Base-by-base conservation (phyloP, 2,329 filamentous ascomycete species). In the Pseudopithomyces chartarum region DNA sequence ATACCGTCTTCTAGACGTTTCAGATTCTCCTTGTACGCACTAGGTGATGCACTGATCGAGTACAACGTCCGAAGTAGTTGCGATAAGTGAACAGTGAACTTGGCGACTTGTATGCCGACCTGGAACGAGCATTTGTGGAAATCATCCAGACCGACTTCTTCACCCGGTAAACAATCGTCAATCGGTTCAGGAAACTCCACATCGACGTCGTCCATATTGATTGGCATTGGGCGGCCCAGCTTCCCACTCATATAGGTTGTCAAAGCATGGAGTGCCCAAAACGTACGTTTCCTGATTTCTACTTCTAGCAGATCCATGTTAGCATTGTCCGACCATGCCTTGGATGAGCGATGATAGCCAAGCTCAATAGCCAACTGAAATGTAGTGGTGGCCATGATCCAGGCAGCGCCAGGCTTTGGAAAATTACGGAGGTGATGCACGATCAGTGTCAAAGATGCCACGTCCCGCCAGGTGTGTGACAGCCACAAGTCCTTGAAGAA, bases 1-100 rank as follows among this genome's bases (percentile, higher is more conserved):
- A 91, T 78, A 60, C 87, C 85, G 8, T 81, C 80, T 66, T 95
- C 89, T 8, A 96, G 80, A 1, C 82, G 81, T 43, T 84, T 82
- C 29, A 95, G 82, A 2, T 85, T 83, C 2, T 82, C 77, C 33
- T 86, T 76, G 69, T 95, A 94, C 33, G 80, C 82, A n/a, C 78
- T 81, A 1, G 87, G 80, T 40, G 87, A 84, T 49, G 85, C 82
- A 32, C 84, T 83, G 11, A 90, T 85, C 42, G 88, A 84, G 76
- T 94, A 93, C n/a, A 96, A 84, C 38, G 85, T 88, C 63, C 85
- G 84, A 71, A 89, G 92, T 75, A 96, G 84, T 58, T 93, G 88
- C 68, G 92, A 83, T 61, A 87, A 87, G 17, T 91, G 80, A 1
- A 86, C 85, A 0, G 87, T 79, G 47, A 90, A 81, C 62, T 87